Evolutionary conservation across 352 stramenopile genomes (phyloP).

Genomic region (Phytopythium sindhum): DNA sequence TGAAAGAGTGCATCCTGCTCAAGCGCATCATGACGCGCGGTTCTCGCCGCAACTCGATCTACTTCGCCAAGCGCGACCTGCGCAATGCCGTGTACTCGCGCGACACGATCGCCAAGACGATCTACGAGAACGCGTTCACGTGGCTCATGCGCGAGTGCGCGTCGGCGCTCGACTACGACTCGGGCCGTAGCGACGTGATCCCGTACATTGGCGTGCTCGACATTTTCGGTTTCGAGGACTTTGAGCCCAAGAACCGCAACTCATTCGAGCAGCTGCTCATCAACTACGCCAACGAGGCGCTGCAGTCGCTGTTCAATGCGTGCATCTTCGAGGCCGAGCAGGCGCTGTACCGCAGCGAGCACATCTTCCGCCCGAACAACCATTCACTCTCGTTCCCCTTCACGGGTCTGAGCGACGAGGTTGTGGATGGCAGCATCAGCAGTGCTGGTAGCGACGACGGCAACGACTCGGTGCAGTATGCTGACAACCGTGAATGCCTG

Average conservation of each 20-base stretch:
- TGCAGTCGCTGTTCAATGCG: constrained; percentile 89
- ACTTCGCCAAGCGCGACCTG: constrained; percentile 70
- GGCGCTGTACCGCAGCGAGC: constrained; percentile 76
- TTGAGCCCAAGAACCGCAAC: constrained; percentile 87
- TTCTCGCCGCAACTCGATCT: constrained; percentile 70
- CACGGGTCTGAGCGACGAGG: constrained; percentile 15
- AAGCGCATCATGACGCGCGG: constrained; percentile 81
- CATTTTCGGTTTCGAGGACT: constrained; percentile 92
- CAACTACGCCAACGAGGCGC: constrained; percentile 91
- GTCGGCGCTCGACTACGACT: constrained; percentile 73
- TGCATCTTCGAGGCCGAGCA: constrained; percentile 87
- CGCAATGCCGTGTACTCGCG: constrained; percentile 76
- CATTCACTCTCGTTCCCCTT: constrained; percentile 80
- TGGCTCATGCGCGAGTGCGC: constrained; percentile 87
- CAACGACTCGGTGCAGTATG: constrained; percentile 60
- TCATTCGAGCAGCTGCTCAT: constrained; percentile 91
- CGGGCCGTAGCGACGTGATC: constrained; percentile 74
- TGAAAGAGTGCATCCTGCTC: constrained; percentile 71
- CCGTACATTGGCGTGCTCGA: constrained; percentile 90
- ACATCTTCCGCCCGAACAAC: constrained; percentile 83
- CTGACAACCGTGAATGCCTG: constrained; percentile 84
- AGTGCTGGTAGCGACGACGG: constrained; percentile 18
- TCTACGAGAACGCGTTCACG: constrained; percentile 88
- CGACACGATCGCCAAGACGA: constrained; percentile 88
- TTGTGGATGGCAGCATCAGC: constrained; percentile 15